Percentiles rank a stretch among this genome's conserved stretches.
These are phyloP conservation scores for Trypanosoma lewisi DNA, from an alignment of 208 protist species.

Conservation along the genomic window DNA sequence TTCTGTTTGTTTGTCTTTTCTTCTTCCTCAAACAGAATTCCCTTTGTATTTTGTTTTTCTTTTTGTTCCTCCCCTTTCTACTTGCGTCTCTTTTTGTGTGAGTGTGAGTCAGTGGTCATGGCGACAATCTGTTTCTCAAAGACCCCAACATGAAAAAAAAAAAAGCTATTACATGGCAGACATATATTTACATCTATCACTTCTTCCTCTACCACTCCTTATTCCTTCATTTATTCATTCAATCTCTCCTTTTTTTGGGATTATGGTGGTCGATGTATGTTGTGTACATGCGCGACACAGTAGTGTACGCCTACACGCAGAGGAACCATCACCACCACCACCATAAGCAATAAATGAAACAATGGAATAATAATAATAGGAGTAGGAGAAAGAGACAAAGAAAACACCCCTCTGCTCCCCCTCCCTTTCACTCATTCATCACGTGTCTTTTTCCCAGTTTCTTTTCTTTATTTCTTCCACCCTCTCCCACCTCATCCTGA, in stretches of 20 bases:
- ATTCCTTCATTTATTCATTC: conserved; percentile 16
- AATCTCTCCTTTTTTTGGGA: conserved; percentile 10
- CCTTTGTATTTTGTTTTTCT: not conserved
- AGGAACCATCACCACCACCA: not conserved
- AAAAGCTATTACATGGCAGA: no score
- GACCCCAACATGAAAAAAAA: no score
- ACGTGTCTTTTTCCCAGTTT: conserved; percentile 7
- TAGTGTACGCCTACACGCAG: not conserved
- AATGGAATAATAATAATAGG: not conserved
- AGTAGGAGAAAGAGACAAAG: not conserved
- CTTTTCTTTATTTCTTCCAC: conserved; percentile 3
- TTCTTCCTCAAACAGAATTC: not conserved
- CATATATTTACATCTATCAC: not conserved
- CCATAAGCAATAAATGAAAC: not conserved
- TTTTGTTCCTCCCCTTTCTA: conserved; percentile 3
- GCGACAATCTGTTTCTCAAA: no score
- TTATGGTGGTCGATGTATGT: no score
- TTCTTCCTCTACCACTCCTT: not conserved
- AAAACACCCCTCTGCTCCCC: not conserved
- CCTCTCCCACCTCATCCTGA: not conserved
- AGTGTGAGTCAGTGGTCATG: not conserved
- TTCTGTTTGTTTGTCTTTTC: no score
- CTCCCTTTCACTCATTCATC: not conserved
- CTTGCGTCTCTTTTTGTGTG: not conserved
- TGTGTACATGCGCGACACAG: no score